Percentiles rank a stretch among this genome's conserved stretches.
These are phyloP conservation scores for Fraxinus albicans DNA, from an alignment of 305 asterid species.

Conservation along the genomic window DNA sequence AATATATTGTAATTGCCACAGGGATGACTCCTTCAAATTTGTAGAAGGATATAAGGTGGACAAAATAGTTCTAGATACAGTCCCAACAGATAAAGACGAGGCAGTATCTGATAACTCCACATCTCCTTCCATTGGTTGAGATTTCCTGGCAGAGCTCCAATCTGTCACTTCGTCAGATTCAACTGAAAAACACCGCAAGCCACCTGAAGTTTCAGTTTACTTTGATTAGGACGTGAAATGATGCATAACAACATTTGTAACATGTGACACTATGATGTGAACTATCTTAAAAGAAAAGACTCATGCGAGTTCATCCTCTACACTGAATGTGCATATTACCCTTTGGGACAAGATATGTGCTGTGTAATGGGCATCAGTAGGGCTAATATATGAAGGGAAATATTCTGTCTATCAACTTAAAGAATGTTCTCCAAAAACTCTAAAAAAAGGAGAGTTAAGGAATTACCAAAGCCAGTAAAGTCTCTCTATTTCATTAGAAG, in stretches of 20 bases:
- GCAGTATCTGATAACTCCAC: constrained; percentile 74
- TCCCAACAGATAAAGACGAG: constrained; percentile 56
- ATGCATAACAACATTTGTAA: not conserved
- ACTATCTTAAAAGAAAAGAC: not conserved
- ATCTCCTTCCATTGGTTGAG: constrained; percentile 45
- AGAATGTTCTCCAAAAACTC: not conserved
- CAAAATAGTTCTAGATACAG: constrained; percentile 39
- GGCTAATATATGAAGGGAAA: not conserved
- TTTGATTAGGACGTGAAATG: constrained; percentile 5
- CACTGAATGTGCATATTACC: not conserved
- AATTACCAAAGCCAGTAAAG: not conserved
- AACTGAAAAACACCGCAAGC: constrained; percentile 33
- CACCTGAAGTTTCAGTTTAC: constrained; percentile 44
- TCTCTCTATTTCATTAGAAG: not conserved
- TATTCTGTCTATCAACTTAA: not conserved
- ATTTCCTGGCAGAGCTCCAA: constrained; percentile 49
- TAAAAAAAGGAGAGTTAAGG: not conserved
- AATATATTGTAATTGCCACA: constrained; percentile 71
- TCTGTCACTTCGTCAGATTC: constrained; percentile 45
- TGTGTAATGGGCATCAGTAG: not conserved
- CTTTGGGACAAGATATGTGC: not conserved
- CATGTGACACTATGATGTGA: not conserved
- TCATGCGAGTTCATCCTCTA: not conserved
- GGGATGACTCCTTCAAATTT: constrained; percentile 42
- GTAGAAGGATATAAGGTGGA: constrained; percentile 32